Conservation (phyloP, 208 protist genomes). For the Trypanosoma scelopori region DNA sequence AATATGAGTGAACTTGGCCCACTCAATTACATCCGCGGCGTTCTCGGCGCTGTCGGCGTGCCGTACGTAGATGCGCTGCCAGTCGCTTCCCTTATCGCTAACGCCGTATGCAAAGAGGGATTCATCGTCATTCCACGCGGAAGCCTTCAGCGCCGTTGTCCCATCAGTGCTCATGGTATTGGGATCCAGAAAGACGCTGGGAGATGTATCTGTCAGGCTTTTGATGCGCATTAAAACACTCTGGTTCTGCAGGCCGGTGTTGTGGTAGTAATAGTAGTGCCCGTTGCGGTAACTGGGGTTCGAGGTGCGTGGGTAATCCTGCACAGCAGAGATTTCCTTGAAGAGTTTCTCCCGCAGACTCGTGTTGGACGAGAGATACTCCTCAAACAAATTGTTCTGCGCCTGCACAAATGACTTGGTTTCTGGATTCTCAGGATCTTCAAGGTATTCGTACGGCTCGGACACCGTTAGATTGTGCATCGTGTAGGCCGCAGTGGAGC, state of each 20-base stretch:
- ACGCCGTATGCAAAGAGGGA: constrained; percentile 83
- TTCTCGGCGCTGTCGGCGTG: constrained; percentile 52
- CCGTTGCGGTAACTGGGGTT: constrained; percentile 55
- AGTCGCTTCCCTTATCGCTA: constrained; percentile 91
- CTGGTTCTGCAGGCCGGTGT: constrained; percentile 92
- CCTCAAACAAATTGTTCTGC: constrained; percentile 78
- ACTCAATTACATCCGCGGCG: constrained; percentile 77
- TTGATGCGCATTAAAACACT: constrained; percentile 64
- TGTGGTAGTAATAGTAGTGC: constrained; percentile 89
- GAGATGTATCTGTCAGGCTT: constrained; percentile 30
- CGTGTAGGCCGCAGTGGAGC: constrained; percentile 54
- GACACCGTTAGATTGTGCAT: constrained; percentile 72
- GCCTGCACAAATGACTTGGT: constrained; percentile 86
- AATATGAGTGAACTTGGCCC: constrained; percentile 90
- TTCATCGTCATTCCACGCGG: constrained; percentile 75
- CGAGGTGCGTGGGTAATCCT: constrained; percentile 83
- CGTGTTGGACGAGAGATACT: constrained; percentile 58
- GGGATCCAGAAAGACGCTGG: constrained; percentile 88
- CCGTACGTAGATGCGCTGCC: constrained; percentile 81
- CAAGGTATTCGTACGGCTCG: constrained; percentile 94
- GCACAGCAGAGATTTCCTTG: constrained; percentile 44
- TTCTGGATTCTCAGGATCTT: constrained; percentile 84
- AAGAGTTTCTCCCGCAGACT: constrained; percentile 60
- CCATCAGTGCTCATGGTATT: constrained; percentile 88
- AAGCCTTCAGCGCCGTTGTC: constrained; percentile 64